Base-by-base conservation (phyloP, 2,329 filamentous ascomycete genomes). In the Anthostomella pinea region DNA sequence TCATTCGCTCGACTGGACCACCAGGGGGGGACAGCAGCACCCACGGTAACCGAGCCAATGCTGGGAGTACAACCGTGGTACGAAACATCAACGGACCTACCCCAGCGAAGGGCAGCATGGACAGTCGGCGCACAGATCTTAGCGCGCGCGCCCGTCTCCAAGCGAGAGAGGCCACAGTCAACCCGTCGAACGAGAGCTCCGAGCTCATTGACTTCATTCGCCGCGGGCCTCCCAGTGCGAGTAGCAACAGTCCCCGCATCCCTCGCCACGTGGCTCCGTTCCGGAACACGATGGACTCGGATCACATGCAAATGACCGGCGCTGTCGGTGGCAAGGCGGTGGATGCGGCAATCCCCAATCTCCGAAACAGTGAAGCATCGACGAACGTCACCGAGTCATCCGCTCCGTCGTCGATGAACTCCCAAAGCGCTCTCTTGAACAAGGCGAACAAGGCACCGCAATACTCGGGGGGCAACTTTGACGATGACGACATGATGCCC, bases 151-250 rank as follows among this genome's bases (percentile, higher is more conserved):
- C 67, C 30, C 78, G 77, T 41, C 72, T 85, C 30, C 76, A 85
- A 60, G 81, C 91, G 39, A 84, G 88, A 31, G 82, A 88, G 43
- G 79, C 87, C 23, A 71, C 74, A 26, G 73, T 80, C 11, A 73
- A 81, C 32, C 68, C 67, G 39, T 73, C 71, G 33, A 79, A 79
- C 33, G 82, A 83, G 47, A 94, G 83, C 38, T 85, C 87, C 9
- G 93, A 96, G 43, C 68, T 98, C 39, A 95, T 96, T 48, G 90
- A 97, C 58, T 97, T 98, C 60, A 94, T 98, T 48, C 83, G 90
- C 29, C 83, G 87, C 57, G 91, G 90, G 1, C 89, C 89, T 3
- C 83, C 86, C 0, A 74, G 68, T 43, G 59, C 67, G 28, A 66
- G 69, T 21, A 72, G 70, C 27, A 72, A 73, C 17, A 76, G 77